Evolutionary conservation across 176 grass and related monocot genomes (phyloP).

Genomic region (Guadua angustifolia): DNA sequence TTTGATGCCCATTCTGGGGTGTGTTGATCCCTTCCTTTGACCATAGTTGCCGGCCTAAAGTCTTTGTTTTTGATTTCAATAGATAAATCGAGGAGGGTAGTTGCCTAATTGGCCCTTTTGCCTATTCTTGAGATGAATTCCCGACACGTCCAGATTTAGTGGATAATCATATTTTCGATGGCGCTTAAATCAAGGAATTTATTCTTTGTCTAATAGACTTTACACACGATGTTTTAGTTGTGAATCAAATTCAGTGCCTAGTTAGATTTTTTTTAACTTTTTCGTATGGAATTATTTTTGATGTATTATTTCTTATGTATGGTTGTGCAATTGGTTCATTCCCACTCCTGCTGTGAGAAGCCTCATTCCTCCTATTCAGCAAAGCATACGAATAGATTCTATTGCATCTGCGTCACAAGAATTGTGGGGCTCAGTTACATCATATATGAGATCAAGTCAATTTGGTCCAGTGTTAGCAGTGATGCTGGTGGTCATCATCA

Average conservation of each 20-base stretch:
- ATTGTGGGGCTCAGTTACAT: slow-evolving; percentile 56
- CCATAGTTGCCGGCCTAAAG: not conserved
- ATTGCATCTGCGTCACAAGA: slow-evolving; percentile 49
- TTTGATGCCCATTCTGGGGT: slow-evolving; percentile 18
- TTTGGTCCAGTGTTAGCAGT: slow-evolving; percentile 59
- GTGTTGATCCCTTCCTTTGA: not conserved
- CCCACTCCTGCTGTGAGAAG: slow-evolving; percentile 32
- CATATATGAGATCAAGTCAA: slow-evolving; percentile 57
- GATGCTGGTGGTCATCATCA: slow-evolving; percentile 58
- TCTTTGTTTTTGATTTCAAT: slow-evolving; percentile 4
- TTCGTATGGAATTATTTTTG: slow-evolving; percentile 7
- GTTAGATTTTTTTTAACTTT: not conserved
- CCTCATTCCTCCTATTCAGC: slow-evolving; percentile 42
- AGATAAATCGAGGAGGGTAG: not conserved
- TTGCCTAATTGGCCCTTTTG: not conserved
- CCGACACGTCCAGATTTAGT: slow-evolving; percentile 1
- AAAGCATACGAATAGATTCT: slow-evolving; percentile 47
- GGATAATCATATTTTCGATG: not conserved
- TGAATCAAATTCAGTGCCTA: slow-evolving; percentile 23
- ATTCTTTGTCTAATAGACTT: slow-evolving; percentile 20
- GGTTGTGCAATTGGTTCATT: slow-evolving; percentile 37
- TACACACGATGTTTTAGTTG: slow-evolving; percentile 23
- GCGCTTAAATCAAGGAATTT: not conserved
- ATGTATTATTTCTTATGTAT: slow-evolving; percentile 29
- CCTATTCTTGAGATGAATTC: slow-evolving; percentile 24